phyloP scores from a whole-genome alignment of 345 rosid genomes.

The Euphorbia tirucalli region DNA sequence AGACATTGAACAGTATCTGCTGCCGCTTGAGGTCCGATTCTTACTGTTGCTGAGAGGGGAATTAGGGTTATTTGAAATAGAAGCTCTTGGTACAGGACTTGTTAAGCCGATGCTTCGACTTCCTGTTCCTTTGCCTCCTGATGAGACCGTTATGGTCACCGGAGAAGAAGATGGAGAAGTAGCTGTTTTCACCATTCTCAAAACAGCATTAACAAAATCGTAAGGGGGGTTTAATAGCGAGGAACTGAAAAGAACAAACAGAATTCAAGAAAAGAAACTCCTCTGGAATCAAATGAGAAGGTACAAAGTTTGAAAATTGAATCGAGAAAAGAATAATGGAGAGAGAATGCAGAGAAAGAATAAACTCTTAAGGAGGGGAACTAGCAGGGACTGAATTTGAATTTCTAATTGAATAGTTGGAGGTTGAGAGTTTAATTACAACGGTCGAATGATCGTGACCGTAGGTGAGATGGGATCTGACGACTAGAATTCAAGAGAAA shows the following conservation, averaged over 20 bases:
- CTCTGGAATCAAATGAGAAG: neutral
- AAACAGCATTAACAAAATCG: neutral
- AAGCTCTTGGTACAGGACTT: conserved; percentile 62
- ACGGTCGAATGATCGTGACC: conserved; percentile 54
- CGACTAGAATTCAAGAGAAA: conserved; percentile 29
- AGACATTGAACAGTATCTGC: conserved; percentile 56
- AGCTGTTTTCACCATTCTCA: conserved; percentile 49
- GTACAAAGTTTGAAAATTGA: neutral
- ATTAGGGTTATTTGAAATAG: conserved; percentile 51
- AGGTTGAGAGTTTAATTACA: conserved; percentile 6
- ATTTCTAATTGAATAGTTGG: neutral
- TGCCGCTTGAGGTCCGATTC: conserved; percentile 48
- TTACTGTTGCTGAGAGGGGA: conserved; percentile 55
- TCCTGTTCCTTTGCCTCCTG: conserved; percentile 64
- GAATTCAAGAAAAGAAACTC: neutral
- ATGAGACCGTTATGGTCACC: conserved; percentile 66
- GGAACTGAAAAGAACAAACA: neutral
- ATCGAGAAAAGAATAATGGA: neutral
- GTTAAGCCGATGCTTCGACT: conserved; percentile 66
- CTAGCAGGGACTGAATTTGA: conserved; percentile 16
- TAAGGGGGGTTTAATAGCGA: too few relatives aligned
- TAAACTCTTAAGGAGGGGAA: neutral
- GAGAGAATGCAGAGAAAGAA: neutral
- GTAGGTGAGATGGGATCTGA: conserved; percentile 35
- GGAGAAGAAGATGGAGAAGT: conserved; percentile 58